These are phyloP conservation scores for Galerina marginata DNA, from an alignment of 768 basidiomycete genomes.

Conservation along the genomic window DNA sequence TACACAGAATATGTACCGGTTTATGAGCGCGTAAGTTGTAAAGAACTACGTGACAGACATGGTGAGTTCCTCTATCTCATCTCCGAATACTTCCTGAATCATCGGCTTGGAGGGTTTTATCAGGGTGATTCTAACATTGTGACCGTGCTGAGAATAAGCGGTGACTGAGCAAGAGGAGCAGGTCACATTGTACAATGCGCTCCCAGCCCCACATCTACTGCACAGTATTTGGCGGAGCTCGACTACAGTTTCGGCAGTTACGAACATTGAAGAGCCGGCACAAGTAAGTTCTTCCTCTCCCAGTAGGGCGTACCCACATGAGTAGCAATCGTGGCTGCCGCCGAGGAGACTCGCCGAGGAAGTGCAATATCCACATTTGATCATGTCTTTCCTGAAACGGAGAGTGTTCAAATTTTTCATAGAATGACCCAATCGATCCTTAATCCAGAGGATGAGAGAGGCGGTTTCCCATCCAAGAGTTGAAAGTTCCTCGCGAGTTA, in stretches of 20 bases:
- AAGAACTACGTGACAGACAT: too few relatives aligned
- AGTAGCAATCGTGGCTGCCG: neutral
- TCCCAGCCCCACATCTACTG: neutral
- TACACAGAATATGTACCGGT: too few relatives aligned
- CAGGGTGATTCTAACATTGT: neutral
- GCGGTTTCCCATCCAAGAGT: constrained; percentile 11
- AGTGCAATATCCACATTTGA: constrained; percentile 7
- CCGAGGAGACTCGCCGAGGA: neutral
- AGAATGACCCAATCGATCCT: neutral
- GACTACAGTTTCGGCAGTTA: neutral
- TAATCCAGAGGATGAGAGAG: constrained; percentile 8
- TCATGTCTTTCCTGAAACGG: constrained; percentile 2
- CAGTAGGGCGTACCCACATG: neutral
- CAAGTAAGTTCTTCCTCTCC: neutral
- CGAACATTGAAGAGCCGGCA: neutral
- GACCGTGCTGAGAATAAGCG: too few relatives aligned
- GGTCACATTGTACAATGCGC: neutral
- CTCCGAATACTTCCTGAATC: constrained; percentile 13
- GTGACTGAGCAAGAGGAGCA: neutral
- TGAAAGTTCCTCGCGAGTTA: constrained; percentile 4
- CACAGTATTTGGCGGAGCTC: neutral
- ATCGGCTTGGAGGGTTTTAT: neutral
- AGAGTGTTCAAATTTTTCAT: neutral
- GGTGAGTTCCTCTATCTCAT: constrained; percentile 3
- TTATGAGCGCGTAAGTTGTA: too few relatives aligned